Conservation (phyloP, 1,284 basidiomycete genomes). For the Grifola frondosa region DNA sequence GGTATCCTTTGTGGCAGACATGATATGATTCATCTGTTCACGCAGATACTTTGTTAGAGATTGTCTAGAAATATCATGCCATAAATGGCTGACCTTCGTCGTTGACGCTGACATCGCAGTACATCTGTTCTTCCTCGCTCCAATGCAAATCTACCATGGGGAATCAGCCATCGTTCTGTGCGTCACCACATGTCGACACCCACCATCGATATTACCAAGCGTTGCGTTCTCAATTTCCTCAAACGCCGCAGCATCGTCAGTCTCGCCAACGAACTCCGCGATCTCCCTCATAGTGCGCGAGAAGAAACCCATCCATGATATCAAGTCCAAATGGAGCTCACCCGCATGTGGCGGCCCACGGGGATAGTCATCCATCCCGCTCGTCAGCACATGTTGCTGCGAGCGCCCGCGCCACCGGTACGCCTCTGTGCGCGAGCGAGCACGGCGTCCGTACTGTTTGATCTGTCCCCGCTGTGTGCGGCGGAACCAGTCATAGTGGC, state of each 20-base stretch:
- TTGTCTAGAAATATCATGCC: neutral
- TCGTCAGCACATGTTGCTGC: slow-evolving; percentile 84
- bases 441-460: slow-evolving; percentile 81
- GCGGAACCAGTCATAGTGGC: slow-evolving; percentile 96
- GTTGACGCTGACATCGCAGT: slow-evolving; percentile 86
- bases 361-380: slow-evolving; percentile 95
- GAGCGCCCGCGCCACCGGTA: slow-evolving; percentile 95
- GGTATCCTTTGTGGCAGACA: slow-evolving; percentile 89
- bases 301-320: slow-evolving; percentile 95
- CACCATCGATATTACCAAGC: slow-evolving; percentile 85
- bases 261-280: slow-evolving; percentile 79
- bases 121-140: slow-evolving; percentile 87
- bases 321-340: slow-evolving; percentile 89
- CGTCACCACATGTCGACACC: slow-evolving; percentile 10
- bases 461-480: slow-evolving; percentile 91
- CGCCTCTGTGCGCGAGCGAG: slow-evolving; percentile 83
- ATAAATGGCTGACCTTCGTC: slow-evolving; percentile 63
- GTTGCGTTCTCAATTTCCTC: slow-evolving; percentile 77
- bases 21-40: slow-evolving; percentile 81
- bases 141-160: slow-evolving; percentile 79
- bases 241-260: slow-evolving; percentile 78
- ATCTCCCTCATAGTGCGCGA: slow-evolving; percentile 86
- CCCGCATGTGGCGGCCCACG: slow-evolving; percentile 85
- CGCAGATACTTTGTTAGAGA: neutral
- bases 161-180: neutral